phyloP scores from a whole-genome alignment of 2,329 filamentous ascomycete species.

The Davidsoniella eucalypti region DNA sequence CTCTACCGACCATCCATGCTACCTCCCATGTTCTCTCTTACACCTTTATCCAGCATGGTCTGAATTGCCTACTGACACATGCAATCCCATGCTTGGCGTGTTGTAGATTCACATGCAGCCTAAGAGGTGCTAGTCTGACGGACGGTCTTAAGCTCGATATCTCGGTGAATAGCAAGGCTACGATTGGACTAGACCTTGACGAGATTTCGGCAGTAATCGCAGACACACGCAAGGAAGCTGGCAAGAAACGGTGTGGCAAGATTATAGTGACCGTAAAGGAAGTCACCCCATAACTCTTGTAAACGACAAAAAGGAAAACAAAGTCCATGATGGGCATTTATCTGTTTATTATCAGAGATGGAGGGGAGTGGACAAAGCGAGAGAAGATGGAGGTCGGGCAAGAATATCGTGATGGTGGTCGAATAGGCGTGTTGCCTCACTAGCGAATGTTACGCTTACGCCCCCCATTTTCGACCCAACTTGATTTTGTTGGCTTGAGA shows the following conservation, averaged over 20 bases:
- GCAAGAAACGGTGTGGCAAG: neutral
- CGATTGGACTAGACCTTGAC: constrained; percentile 18
- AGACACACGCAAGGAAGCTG: constrained; percentile 13
- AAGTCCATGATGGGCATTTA: too few species aligned
- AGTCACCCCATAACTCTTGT: neutral
- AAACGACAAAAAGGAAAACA: neutral
- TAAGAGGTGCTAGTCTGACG: neutral
- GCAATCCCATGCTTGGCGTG: too few species aligned
- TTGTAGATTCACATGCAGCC: neutral
- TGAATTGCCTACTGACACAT: constrained; percentile 2
- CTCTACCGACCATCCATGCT: too few species aligned
- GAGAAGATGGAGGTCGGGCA: neutral
- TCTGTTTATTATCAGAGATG: too few species aligned
- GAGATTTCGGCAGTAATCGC: constrained; percentile 21
- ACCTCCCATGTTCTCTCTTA: too few species aligned
- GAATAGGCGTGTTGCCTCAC: too few species aligned
- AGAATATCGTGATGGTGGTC: neutral
- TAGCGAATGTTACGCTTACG: too few species aligned
- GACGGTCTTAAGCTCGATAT: neutral
- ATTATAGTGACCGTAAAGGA: neutral
- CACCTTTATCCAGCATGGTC: too few species aligned
- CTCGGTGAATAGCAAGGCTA: neutral
- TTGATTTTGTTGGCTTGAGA: too few species aligned
- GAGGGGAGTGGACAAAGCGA: too few species aligned
- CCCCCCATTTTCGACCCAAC: too few species aligned